Base-by-base conservation (phyloP, 768 basidiomycete species). In the Lyophyllum semitale region DNA sequence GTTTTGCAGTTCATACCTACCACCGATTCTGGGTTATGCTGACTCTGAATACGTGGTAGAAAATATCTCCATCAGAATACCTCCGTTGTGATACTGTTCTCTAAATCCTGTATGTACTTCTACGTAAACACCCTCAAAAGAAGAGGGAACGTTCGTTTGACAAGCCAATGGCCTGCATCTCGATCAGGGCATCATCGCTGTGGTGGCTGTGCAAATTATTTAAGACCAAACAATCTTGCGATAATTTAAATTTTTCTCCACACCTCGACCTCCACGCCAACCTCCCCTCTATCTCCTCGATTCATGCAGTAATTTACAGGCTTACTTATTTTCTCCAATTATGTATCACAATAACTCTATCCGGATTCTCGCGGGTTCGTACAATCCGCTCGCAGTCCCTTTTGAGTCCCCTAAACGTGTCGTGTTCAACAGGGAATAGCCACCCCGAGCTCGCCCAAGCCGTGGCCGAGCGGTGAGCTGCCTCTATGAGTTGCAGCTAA, bases 21-120 rank as follows among this genome's bases (percentile, higher is more conserved):
- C 88, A 8, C 83, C 86, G 55, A 64, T 95, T 6, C 71, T 99
- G 45, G 96, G 95, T 2, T 98, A 99, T 70, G 91, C 91, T 13
- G 97, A 99, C 67, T 91, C 93, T 25, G 97, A 98, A 69, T 91
- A 98, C 73, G 95, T 98, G 45, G 95, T 96, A 6, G 97, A 98
- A 66, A 93, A 95, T 65, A 87, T 97, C 63, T 93, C 91, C 2
- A 89, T 96, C 49, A 80, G 88, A 50, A 67, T 84, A 38, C 77
- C 80, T 11, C 81, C 84, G 35, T 79, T 59, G 61, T 62, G 46
- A 60, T 54, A 22, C 12, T 9, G 40, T 8, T 15, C 26, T 13
- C 26, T 18, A 30, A 29, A 26, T 18, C 29, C 26, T 47, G 15
- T 18, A 12, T 18, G 20, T 38, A 45, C 32, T 17, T 49, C 25